phyloP scores from a whole-genome alignment of 1,139 yeast genomes.

The Magnusiomyces tetraspermus region DNA sequence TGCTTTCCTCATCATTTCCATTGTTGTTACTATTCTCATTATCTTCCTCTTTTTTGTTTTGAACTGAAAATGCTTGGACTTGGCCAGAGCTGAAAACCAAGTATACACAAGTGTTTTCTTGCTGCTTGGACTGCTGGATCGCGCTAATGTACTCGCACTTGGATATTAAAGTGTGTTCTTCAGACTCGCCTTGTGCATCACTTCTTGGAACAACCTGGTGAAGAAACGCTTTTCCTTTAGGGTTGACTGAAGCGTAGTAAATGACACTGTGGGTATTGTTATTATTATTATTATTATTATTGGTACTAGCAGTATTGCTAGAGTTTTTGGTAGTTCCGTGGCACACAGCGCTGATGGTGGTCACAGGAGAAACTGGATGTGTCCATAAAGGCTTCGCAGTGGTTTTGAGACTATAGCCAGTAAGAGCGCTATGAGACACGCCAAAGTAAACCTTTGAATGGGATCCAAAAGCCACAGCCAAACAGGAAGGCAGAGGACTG shows the following conservation, averaged over 20 bases:
- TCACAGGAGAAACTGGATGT: constrained; percentile 56
- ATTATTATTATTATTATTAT: too few relatives aligned
- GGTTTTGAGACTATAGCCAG: constrained; percentile 64
- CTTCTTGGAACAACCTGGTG: constrained; percentile 5
- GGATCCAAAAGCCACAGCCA: constrained; percentile 15
- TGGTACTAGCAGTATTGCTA: neutral
- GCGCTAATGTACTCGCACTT: constrained; percentile 6
- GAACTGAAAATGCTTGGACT: neutral
- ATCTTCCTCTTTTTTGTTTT: neutral
- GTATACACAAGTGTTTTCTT: neutral
- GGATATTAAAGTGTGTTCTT: constrained; percentile 3
- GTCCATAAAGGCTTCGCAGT: constrained; percentile 75
- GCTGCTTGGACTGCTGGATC: neutral
- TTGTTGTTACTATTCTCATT: neutral
- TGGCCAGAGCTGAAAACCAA: constrained; percentile 1
- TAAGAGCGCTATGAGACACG: constrained; percentile 66
- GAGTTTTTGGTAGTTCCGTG: constrained; percentile 16
- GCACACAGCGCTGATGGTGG: constrained; percentile 33
- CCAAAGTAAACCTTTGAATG: constrained; percentile 40
- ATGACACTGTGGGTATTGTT: constrained; percentile 15
- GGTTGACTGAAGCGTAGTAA: constrained; percentile 25
- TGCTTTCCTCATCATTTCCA: neutral
- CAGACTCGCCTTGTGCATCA: constrained; percentile 7
- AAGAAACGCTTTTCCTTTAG: constrained; percentile 14
- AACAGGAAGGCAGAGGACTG: constrained; percentile 13